Base-by-base conservation (phyloP, 176 grass and related monocot genomes). In the Lolium rigidum region DNA sequence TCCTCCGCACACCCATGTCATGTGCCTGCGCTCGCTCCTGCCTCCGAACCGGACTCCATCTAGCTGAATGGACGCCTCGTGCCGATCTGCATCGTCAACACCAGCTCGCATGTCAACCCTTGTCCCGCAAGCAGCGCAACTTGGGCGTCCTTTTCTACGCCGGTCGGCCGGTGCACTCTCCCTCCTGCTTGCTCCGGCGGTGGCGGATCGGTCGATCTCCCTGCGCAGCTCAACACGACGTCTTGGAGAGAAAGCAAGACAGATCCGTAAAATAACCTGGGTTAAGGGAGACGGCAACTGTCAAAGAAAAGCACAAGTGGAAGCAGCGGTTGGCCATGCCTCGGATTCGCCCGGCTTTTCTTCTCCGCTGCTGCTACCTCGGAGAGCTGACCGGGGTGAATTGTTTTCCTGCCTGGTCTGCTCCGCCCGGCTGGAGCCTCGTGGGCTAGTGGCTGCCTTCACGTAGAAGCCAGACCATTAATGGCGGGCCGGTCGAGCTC, bases 401-500 rank as follows among this genome's bases (percentile, higher is more conserved):
- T 51, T 66, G 43, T 50, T 57, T 57, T 56, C 6, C 7, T 80
- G 78, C 65, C 78, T 24, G 44, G 78, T 25, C 4, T 3, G 31
- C 21, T 65, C 41, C 10, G 25, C 57, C 15, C 47, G 26, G 58
- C 39, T 7, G 11, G 5, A 5, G 31, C 80, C 39, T 88, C 72
- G 71, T 13, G 11, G 12, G 13, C 70, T 66, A 28, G 70, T 35
- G 13, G 63, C 20, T 77, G 58, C 50, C 83, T 82, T 86, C 41
- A 75, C 83, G 88, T 43, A 26, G 78, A 86, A 85, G 78, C 76
- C 87, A 74, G 76, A 13, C 44, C 80, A 79, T 88, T 62, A 78
- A 89, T 84, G 87, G 37, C 21, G 9, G 70, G 70, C 47, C 16
- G 61, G 74, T 20, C 22, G 15, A n/a, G 24, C 41, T 3, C 14